Evolutionary conservation across 192 early-diverging fungal genomes (phyloP).

Genomic region (Podila verticillata): DNA sequence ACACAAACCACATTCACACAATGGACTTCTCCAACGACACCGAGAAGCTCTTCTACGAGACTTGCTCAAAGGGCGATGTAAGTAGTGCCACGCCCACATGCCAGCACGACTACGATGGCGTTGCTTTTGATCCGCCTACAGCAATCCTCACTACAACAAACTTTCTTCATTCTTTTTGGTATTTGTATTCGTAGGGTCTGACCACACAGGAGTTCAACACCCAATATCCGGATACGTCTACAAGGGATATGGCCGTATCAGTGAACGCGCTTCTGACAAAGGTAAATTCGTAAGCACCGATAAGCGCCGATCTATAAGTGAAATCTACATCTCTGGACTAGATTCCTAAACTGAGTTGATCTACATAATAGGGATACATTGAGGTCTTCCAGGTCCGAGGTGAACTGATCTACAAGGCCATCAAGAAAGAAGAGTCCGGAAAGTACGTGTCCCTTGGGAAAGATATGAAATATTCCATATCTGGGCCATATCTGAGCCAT

Average conservation of each 20-base stretch:
- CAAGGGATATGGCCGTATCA: slow-evolving; percentile 11
- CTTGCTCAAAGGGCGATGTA: slow-evolving; percentile 29
- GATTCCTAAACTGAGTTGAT: neutral
- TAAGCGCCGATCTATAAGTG: neutral
- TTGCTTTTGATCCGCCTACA: neutral
- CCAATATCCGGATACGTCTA: slow-evolving; percentile 9
- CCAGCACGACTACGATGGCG: neutral
- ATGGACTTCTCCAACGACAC: slow-evolving; percentile 8
- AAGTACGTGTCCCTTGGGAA: slow-evolving; percentile 11
- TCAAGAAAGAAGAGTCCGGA: slow-evolving; percentile 36
- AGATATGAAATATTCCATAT: neutral
- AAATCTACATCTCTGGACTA: neutral
- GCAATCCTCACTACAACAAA: neutral
- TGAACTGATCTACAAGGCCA: slow-evolving; percentile 39
- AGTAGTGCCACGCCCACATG: neutral
- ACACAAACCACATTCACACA: neutral
- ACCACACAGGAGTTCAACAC: slow-evolving; percentile 21
- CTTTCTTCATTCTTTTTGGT: neutral
- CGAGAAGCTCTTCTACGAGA: slow-evolving; percentile 31
- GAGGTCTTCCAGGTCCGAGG: slow-evolving; percentile 40
- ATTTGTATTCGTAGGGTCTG: slow-evolving; percentile 17
- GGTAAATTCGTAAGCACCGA: slow-evolving; percentile 2
- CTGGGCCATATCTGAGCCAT: neutral
- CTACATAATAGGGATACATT: slow-evolving; percentile 19
- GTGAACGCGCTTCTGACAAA: slow-evolving; percentile 28